Evolutionary conservation across 495 filamentous ascomycete species (phyloP).

Genomic region (Tuber umbilicatum): DNA sequence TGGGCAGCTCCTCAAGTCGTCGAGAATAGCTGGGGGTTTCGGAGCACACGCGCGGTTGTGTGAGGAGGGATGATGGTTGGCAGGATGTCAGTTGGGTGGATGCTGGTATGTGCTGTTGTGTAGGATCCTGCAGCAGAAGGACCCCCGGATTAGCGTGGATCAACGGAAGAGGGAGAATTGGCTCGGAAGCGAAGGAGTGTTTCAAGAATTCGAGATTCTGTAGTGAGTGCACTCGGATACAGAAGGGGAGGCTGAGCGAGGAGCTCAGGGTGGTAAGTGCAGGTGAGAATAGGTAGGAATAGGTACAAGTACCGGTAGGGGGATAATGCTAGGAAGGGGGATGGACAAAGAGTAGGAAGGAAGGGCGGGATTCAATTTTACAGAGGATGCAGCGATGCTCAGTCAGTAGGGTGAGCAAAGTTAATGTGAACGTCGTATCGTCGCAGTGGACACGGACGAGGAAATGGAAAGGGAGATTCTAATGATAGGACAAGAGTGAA

Average conservation of each 20-base stretch:
- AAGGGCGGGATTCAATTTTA: constrained; percentile 10
- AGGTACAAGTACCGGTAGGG: constrained; percentile 4
- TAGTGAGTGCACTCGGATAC: constrained; percentile 18
- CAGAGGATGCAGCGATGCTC: not conserved
- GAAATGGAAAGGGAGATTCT: not conserved
- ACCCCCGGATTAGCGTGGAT: constrained; percentile 17
- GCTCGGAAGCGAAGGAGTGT: constrained; percentile 15
- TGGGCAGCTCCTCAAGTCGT: constrained; percentile 20
- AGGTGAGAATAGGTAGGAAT: constrained; percentile 18
- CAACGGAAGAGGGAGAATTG: not conserved
- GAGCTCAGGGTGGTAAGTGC: not conserved
- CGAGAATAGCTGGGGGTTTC: constrained; percentile 17
- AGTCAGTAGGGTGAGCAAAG: not conserved
- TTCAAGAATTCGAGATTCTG: constrained; percentile 28
- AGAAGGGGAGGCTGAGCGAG: constrained; percentile 12
- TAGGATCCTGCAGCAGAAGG: constrained; percentile 24
- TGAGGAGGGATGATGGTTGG: constrained; percentile 6
- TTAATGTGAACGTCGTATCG: not conserved
- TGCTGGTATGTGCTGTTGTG: constrained; percentile 23
- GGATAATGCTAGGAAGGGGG: constrained; percentile 14
- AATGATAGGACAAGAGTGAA: not conserved
- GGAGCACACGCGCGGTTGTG: constrained; percentile 30
- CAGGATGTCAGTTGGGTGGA: not conserved
- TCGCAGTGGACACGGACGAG: not conserved
- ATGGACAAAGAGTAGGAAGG: constrained; percentile 20